Percentiles rank a stretch among this genome's conserved stretches.
phyloP scores from a whole-genome alignment of 1,284 basidiomycete species.

The Puccinia triticina region DNA sequence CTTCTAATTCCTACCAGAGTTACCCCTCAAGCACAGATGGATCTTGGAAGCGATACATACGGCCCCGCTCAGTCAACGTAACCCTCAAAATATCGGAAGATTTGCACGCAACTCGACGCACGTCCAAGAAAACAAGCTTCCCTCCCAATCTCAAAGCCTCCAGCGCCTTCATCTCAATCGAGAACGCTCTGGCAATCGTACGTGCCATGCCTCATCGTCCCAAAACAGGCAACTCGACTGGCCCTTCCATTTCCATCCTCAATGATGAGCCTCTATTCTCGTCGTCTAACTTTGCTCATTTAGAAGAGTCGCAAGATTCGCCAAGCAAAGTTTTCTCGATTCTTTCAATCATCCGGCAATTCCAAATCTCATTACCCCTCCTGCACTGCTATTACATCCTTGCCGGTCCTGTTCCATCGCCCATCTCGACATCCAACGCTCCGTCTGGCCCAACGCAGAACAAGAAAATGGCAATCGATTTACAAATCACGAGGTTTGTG shows the following conservation, averaged over 20 bases:
- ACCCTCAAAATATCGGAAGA: conserved; percentile 31
- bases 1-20: background rate
- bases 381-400: conserved; percentile 12
- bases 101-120: background rate
- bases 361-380: conserved; percentile 25
- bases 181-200: conserved; percentile 16
- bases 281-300: conserved; percentile 11
- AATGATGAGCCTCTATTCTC: conserved; percentile 3
- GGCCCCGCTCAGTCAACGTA: conserved; percentile 45
- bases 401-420: conserved; percentile 4
- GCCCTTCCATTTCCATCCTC: background rate
- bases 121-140: background rate
- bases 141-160: conserved; percentile 14
- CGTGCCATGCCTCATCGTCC: conserved; percentile 10
- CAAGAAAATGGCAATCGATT: conserved; percentile 21
- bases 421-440: conserved; percentile 1
- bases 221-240: background rate
- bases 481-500: conserved; percentile 25
- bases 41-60: conserved; percentile 35
- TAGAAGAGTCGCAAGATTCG: background rate
- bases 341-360: conserved; percentile 21
- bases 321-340: conserved; percentile 1
- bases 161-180: conserved; percentile 32
- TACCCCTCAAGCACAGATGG: background rate
- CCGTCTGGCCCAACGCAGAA: background rate